Evolutionary conservation across 2,329 filamentous ascomycete genomes (phyloP), one percentile per base, ranked within the genome.

Genomic region (Penicillium sp.): DNA sequence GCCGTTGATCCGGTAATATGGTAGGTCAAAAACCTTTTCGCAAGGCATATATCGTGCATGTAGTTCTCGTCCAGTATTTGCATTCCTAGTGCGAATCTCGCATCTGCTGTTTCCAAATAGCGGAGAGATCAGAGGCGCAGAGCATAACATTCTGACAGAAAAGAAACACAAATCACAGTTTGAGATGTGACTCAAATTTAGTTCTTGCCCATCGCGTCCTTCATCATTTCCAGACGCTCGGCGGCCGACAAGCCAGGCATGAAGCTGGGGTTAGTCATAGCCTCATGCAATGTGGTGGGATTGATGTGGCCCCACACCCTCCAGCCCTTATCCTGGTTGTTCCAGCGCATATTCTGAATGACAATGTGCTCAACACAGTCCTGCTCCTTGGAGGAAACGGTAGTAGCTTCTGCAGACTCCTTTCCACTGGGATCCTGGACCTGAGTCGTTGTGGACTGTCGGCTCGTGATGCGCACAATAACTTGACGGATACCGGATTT

Each of bases 341-440:
- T 69, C 64, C 75, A 70, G 35, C 74, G 65, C 33, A 76, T 59
- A 65, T 76, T 75, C 69, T 82, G 80, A 25, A 82, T 62, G 14
- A 82, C 80, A 30, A 82, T 62, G 58, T 82, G 81, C 64, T 83
- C 80, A 2, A 69, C 73, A 58, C 74, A 74, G 58, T 75, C 73
- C 66, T 75, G 75, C 49, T 71, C 64, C 65, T 75, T 75, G 16
- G 63, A 61, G n/a, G 67, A 58, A 25, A 58, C 61, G 31, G 55
- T 45, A 7, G 35, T 37, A 22, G 57, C 36, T 25, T 54, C 44
- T 10, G 51, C 55, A 17, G 48, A 17, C 45, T 31, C 6, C 17
- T 19, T 17, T 45, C 30, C 26, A 19, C n/a, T 40, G 33, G 41
- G 31, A 45, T 46, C 19, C 40, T 33, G 28, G 9, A 42, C 22